Base-by-base conservation (phyloP, 2,329 filamentous ascomycete genomes). In the Colletotrichum noveboracense region DNA sequence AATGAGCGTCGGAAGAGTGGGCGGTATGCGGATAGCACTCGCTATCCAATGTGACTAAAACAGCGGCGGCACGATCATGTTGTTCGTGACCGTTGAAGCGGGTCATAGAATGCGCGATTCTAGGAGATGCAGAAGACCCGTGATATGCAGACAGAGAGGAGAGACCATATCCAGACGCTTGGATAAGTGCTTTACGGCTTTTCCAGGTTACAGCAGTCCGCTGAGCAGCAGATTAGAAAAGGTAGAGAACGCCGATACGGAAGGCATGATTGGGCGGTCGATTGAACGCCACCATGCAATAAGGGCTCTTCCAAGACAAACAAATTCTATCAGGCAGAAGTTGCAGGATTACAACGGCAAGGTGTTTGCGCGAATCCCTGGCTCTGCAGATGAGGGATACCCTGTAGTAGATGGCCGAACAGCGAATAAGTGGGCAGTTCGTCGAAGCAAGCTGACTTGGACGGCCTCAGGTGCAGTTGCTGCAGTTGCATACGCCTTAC, bases 231-330 rank as follows among this genome's bases (percentile, higher is more conserved):
- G 34, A 58, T 24, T 8, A 10, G 34, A 32, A 73, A 24, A 30
- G 4, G 16, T 64, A 24, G 18, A 30, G 48, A 52, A 58, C 24
- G 48, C 48, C 32, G 56, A 38, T 18, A 26, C 16, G 5, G 24
- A 18, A 24, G 30, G 18, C 18, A 36, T 56, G 32, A 43, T 65
- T 65, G 64, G 69, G 28, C 16, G 7, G 34, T 18, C 16, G 36
- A 14, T 34, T 69, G 21, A 32, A 69, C 43, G 73, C 64, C 73
- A 73, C 70, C 28, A 68, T 75, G 73, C 73, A 73, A 58, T 43
- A 64, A 75, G 73, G 70, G 70, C 73, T 65, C 26, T 69, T 26
- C 56, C 64, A 73, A 66, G 73, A 65, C 36, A 58, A 32, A 32
- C 28, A 26, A 64, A 36, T 52, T 65, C 34, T 12, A 8, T 12